Percentiles rank a stretch among this genome's conserved stretches.
phyloP scores from a whole-genome alignment of 768 basidiomycete genomes.

The Steccherinum ochraceum region DNA sequence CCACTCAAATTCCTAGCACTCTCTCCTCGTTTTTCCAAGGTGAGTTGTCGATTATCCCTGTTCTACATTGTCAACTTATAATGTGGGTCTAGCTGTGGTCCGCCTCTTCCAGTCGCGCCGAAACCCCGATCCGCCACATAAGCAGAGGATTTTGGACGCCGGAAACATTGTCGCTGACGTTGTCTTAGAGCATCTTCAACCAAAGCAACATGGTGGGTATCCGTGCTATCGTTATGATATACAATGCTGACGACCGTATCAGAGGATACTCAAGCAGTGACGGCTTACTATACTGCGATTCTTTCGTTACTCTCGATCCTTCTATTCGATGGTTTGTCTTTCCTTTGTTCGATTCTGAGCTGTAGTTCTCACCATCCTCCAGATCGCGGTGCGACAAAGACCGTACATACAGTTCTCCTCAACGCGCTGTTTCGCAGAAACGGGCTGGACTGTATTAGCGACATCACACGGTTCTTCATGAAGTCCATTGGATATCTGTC shows the following conservation, averaged over 20 bases:
- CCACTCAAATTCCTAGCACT: constrained; percentile 67
- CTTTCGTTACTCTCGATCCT: constrained; percentile 44
- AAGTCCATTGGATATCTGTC: constrained; percentile 50
- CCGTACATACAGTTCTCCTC: constrained; percentile 79
- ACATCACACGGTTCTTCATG: constrained; percentile 49
- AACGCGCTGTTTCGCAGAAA: constrained; percentile 63
- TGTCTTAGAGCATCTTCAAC: constrained; percentile 62
- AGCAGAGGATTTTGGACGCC: constrained; percentile 67
- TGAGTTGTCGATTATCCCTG: constrained; percentile 25
- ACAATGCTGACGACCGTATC: constrained; percentile 1
- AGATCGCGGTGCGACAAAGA: constrained; percentile 75
- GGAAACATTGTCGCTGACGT: constrained; percentile 66
- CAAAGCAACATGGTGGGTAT: constrained; percentile 47
- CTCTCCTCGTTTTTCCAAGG: constrained; percentile 86
- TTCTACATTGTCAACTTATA: background rate
- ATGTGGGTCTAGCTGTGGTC: constrained; percentile 56
- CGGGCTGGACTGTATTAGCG: constrained; percentile 65
- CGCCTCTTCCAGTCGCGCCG: constrained; percentile 83
- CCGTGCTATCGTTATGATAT: background rate
- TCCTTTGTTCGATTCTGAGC: no score
- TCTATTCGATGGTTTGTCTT: constrained; percentile 47
- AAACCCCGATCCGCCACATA: constrained; percentile 68
- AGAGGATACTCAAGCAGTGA: constrained; percentile 37
- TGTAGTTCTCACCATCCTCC: constrained; percentile 1
- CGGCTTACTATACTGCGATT: constrained; percentile 50